Evolutionary conservation across 768 basidiomycete genomes (phyloP), one percentile per base, ranked within the genome.

Genomic region (Lyophyllum semitale): DNA sequence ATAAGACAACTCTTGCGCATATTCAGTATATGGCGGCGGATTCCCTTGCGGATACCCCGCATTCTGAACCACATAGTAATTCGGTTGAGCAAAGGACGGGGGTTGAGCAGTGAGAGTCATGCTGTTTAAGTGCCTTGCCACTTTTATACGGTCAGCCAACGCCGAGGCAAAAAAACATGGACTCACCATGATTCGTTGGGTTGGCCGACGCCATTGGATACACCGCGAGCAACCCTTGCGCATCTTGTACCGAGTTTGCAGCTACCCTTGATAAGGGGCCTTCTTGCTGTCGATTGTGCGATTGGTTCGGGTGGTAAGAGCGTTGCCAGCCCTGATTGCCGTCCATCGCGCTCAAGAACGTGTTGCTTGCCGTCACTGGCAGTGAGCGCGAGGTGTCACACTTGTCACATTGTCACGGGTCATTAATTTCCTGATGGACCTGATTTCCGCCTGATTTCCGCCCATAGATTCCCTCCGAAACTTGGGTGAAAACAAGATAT

Each of bases 131-230:
- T 91, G 90, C 27, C 87, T 75, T 22, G 87, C 77, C 40, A 87
- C 91, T 92, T 57, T 43, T 55, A 4, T 26, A 37, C 3, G 20
- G 20, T 63, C 20, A 56, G 56, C 47, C 6, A 8, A 59, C 9
- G 59, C 48, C 29, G 26, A 18, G 9, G 13, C 26, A 43, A 26
- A 20, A 15, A 44, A 22, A 18, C 18, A 35, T 42, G 30, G 41
- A 62, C 71, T 58, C 65, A 89, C 91, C 88, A 65, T 92, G 90
- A 33, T 83, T 77, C 8, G 88, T 81, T n/a, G 89, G 89, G 4
- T 85, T 88, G 25, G 87, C 85, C 55, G 89, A 91, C 35, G 87
- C 87, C 63, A 87, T 78, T 35, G 91, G 88, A 67, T 90, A 92
- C 30, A 81, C 75, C 4, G 83, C 80, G 43, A 89, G 76, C 23